Base-by-base conservation (phyloP, 1,284 basidiomycete genomes). In the Cerioporus squamosus region DNA sequence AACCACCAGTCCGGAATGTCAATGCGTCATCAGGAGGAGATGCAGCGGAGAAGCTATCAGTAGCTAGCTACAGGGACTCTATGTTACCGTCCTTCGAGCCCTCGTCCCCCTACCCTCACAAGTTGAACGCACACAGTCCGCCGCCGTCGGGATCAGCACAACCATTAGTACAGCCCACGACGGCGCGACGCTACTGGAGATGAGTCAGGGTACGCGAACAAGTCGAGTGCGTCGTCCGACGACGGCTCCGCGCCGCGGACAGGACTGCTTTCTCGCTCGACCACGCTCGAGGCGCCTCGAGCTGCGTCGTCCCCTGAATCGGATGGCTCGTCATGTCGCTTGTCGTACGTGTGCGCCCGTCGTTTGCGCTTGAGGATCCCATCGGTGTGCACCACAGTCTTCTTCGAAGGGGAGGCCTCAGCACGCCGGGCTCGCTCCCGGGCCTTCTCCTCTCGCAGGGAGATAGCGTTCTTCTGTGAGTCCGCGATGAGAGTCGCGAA, bases 201-300 rank as follows among this genome's bases (percentile, higher is more conserved):
- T 20, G 55, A 67, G 42, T 70, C 70, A 33, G 66, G 49, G 61
- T 74, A 78, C 14, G 79, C 75, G 67, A 85, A 84, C 54, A 85
- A 68, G 67, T 85, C 74, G 59, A 85, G 68, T 8, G 74, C 76
- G 61, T 85, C 83, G 54, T 85, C 83, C 15, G 83, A 85, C 42
- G 72, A 70, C 8, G 68, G 55, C 45, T 67, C 62, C 6, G 42
- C 38, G 18, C 44, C 53, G 33, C 54, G 44, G 45, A 60, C 52
- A 52, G 63, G 51, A 60, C 65, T 58, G 63, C 63, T 64, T 22
- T 57, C 57, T 15, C 48, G 57, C 47, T 50, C 57, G 22, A 54
- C 31, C 12, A 56, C 53, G 40, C 26, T n/a, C n/a, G n/a, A n/a
- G n/a, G n/a, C 36, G 17, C 47, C 29, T 15, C 47, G 59, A 12